Evolutionary conservation across 768 basidiomycete species (phyloP).

Genomic region (Infundibulicybe gibba): DNA sequence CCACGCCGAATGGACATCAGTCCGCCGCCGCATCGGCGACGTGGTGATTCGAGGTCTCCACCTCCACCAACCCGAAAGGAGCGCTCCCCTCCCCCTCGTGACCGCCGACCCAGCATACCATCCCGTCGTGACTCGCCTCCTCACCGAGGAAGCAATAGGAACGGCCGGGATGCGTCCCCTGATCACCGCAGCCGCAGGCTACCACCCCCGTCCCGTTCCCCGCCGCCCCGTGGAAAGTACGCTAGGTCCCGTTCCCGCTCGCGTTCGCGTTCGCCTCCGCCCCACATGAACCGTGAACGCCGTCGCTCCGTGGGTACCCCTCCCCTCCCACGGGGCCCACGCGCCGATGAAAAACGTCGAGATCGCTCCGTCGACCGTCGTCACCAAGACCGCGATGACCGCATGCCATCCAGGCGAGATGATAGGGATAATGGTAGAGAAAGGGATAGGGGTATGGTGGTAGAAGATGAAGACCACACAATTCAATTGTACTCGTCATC

Average conservation of each 20-base stretch:
- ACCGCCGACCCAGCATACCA: no score
- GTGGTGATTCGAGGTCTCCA: slow-evolving; percentile 7
- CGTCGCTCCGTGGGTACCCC: slow-evolving; percentile 18
- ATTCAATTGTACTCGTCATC: no score
- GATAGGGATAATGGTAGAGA: slow-evolving; percentile 5
- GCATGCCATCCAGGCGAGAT: background rate
- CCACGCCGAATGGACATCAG: slow-evolving; percentile 9
- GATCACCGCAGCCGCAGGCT: background rate
- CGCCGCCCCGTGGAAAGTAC: background rate
- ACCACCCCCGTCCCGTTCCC: slow-evolving; percentile 14
- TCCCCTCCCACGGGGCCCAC: background rate
- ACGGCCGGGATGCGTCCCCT: background rate
- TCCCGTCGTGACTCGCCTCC: slow-evolving; percentile 11
- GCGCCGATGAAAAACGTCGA: background rate
- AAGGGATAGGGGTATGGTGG: slow-evolving; percentile 15
- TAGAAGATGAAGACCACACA: slow-evolving; percentile 5
- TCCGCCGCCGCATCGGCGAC: slow-evolving; percentile 9
- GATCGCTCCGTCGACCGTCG: background rate
- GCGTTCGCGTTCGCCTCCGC: slow-evolving; percentile 19
- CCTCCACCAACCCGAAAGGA: slow-evolving; percentile 2
- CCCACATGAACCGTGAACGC: slow-evolving; percentile 13
- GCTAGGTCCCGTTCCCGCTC: slow-evolving; percentile 11
- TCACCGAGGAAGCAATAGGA: slow-evolving; percentile 2
- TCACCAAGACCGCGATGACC: background rate
- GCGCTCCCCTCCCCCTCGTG: slow-evolving; percentile 4